phyloP scores from a whole-genome alignment of 192 early-diverging fungal species.

The Oehlia diaphana region DNA sequence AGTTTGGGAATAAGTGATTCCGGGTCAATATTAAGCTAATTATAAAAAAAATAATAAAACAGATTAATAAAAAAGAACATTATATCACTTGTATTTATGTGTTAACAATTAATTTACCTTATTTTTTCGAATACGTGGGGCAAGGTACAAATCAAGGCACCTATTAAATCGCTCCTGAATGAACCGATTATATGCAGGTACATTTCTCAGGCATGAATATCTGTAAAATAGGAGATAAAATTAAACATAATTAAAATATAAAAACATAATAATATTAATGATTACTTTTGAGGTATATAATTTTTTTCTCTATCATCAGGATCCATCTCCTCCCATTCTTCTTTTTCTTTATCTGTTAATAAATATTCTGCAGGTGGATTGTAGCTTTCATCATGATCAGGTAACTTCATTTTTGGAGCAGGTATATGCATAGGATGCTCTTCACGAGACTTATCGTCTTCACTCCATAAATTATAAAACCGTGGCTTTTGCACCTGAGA shows the following conservation, averaged over 20 bases:
- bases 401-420: slow-evolving; percentile 86
- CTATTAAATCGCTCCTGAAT: slow-evolving; percentile 95
- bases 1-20: slow-evolving; percentile 95
- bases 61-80: neutral
- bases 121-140: slow-evolving; percentile 87
- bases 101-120: slow-evolving; percentile 43
- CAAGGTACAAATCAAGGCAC: slow-evolving; percentile 95
- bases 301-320: slow-evolving; percentile 73
- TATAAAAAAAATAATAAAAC: neutral
- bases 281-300: slow-evolving; percentile 65
- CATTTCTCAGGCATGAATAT: slow-evolving; percentile 73
- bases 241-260: neutral
- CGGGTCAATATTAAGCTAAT: slow-evolving; percentile 77
- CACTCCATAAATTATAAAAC: slow-evolving; percentile 88
- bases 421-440: slow-evolving; percentile 77
- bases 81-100: too few relatives aligned
- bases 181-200: slow-evolving; percentile 87
- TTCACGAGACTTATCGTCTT: slow-evolving; percentile 57
- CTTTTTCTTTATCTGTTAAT: slow-evolving; percentile 75
- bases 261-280: neutral
- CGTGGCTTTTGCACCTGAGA: slow-evolving; percentile 57
- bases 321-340: slow-evolving; percentile 79
- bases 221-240: slow-evolving; percentile 25
- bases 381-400: slow-evolving; percentile 93
- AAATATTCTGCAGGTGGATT: slow-evolving; percentile 96